A percentile compares a stretch with the other conserved stretches of the same genome.
These are phyloP conservation scores for Tuber melanosporum DNA, from an alignment of 495 filamentous ascomycete species.

Conservation along the genomic window DNA sequence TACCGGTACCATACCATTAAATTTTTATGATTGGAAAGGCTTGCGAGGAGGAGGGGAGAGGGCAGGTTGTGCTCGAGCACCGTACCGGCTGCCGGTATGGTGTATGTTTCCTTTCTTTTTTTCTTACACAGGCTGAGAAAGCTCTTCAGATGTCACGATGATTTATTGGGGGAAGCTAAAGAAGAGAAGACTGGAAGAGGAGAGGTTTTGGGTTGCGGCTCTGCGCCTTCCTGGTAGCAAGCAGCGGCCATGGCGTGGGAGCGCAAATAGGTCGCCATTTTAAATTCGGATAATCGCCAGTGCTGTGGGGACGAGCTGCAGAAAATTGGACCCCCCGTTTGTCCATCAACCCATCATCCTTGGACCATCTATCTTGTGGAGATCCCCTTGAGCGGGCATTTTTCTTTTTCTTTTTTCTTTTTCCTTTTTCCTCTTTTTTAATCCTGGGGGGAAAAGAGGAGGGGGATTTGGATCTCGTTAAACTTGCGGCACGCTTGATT, in stretches of 20 bases:
- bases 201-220: slow-evolving; percentile 33
- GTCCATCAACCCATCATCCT: slow-evolving; percentile 4
- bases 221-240: slow-evolving; percentile 23
- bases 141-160: slow-evolving; percentile 5
- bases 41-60: too few species aligned
- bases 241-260: slow-evolving; percentile 30
- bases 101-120: neutral
- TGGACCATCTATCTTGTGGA: slow-evolving; percentile 6
- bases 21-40: neutral
- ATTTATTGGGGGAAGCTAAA: slow-evolving; percentile 28
- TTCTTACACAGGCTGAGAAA: neutral
- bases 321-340: slow-evolving; percentile 1
- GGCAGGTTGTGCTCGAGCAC: neutral
- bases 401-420: neutral
- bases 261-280: slow-evolving; percentile 14
- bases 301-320: slow-evolving; percentile 1
- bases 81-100: too few species aligned
- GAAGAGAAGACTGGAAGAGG: slow-evolving; percentile 16
- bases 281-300: neutral
- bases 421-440: neutral
- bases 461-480: neutral
- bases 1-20: neutral
- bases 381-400: neutral
- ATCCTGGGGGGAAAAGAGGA: neutral
- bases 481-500: neutral